Base-by-base conservation (phyloP, 768 basidiomycete genomes). In the Auricularia sp. region DNA sequence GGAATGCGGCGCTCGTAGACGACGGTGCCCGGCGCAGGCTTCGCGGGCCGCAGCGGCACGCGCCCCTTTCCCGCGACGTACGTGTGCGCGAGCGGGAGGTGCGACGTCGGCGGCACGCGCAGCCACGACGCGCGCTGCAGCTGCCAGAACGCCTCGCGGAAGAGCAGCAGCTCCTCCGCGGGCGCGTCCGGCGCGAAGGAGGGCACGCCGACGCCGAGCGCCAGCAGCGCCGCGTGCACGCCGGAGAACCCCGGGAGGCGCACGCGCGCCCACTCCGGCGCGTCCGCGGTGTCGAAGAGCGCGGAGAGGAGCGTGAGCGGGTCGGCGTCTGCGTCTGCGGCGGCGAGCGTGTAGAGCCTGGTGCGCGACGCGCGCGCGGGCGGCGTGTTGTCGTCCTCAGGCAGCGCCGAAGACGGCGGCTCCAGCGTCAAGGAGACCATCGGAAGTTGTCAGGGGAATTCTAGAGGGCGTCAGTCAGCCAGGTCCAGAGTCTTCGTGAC, bases 221-320 rank as follows among this genome's bases (percentile, higher is more conserved):
- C 33, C 11, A 10, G 21, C 21, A 51, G 14, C 24, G 56, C 14
- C 56, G 29, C 54, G 29, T n/a, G n/a, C n/a, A 54, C 24, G 24
- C 56, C 24, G 7, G 34, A 35, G 24, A 10, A 7, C 6, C 6
- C 29, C 10, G 56, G 56, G 29, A 59, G 56, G 11, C 34, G 56
- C 56, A 59, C 4, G 56, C 56, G 56, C 56, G 24, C 56, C 56
- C 56, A 59, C 24, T 59, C 56, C 24, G 56, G 34, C 56, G 47
- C 47, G 47, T 21, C 47, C 21, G 47, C 18, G 47, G 6, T 5
- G 47, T 51, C 47, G 47, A 51, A 51, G 11, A 51, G 47, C 47
- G 14, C 18, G 18, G 47, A 10, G 14, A 51, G 47, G 6, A 51
- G 47, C 7, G 47, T 3, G 14, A 21, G 18, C 47, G 47, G 18